phyloP scores from a whole-genome alignment of 306 rosid species.

The Dryas drummondii region DNA sequence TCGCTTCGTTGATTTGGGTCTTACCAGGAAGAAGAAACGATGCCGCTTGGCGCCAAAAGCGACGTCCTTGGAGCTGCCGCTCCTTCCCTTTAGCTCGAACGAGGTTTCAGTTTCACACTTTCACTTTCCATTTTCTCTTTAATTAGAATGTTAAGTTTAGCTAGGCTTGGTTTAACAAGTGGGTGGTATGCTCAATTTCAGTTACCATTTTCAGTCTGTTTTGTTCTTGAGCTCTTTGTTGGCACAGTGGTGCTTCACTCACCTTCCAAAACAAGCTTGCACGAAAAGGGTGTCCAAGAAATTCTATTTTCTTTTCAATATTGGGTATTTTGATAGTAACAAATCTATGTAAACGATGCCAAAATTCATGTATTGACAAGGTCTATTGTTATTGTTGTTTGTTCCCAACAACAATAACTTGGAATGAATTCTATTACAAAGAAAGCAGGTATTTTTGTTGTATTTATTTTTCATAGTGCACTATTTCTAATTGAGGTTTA shows the following conservation, averaged over 20 bases:
- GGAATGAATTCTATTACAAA: background rate
- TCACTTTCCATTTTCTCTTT: background rate
- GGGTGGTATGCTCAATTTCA: no score
- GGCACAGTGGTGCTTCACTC: no score
- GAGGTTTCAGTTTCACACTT: constrained; percentile 21
- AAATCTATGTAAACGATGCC: background rate
- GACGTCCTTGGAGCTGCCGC: constrained; percentile 40
- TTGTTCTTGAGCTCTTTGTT: background rate
- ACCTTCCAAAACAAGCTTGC: no score
- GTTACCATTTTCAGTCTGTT: no score
- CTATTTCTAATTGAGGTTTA: background rate
- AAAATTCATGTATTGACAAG: background rate
- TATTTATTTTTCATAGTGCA: background rate
- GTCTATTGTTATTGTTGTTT: background rate
- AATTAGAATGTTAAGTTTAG: no score
- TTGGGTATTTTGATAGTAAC: background rate
- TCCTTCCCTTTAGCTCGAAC: constrained; percentile 41
- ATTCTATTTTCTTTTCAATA: background rate
- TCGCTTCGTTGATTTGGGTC: constrained; percentile 4
- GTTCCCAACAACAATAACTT: background rate
- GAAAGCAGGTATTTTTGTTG: background rate
- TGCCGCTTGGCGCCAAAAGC: constrained; percentile 26
- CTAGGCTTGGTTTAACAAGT: no score
- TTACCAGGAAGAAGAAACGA: constrained; percentile 11
- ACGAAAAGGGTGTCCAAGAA: background rate